These are phyloP conservation scores for Psilocybe cyanescens DNA, from an alignment of 768 basidiomycete genomes.

Conservation along the genomic window DNA sequence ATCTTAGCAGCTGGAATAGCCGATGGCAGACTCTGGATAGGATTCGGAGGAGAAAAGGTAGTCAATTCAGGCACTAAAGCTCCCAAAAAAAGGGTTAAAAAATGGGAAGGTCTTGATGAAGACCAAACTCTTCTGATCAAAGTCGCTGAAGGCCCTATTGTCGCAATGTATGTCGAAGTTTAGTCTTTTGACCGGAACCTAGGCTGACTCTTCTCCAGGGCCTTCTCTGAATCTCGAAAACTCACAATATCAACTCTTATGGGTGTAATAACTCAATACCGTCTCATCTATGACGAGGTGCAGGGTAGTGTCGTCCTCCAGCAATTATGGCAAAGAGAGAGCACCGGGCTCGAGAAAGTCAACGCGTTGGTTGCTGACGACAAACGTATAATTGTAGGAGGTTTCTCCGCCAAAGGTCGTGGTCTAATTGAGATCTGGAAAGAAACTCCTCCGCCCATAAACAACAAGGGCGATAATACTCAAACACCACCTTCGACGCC, in stretches of 20 bases:
- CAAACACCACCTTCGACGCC: not conserved
- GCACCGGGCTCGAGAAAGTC: slow-evolving; percentile 56
- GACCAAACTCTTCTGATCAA: slow-evolving; percentile 49
- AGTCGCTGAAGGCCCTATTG: slow-evolving; percentile 75
- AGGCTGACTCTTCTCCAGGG: slow-evolving; percentile 35
- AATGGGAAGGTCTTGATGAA: slow-evolving; percentile 71
- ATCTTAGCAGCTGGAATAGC: slow-evolving; percentile 74
- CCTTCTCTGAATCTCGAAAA: slow-evolving; percentile 48
- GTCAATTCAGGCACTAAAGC: slow-evolving; percentile 27
- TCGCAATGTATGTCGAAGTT: slow-evolving; percentile 57
- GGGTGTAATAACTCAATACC: slow-evolving; percentile 57
- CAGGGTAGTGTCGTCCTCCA: slow-evolving; percentile 43
- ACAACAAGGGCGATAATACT: not conserved
- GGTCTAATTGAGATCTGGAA: slow-evolving; percentile 72
- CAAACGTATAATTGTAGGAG: slow-evolving; percentile 60
- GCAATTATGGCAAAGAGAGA: slow-evolving; percentile 50
- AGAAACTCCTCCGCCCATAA: slow-evolving; percentile 11
- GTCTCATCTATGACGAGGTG: slow-evolving; percentile 41
- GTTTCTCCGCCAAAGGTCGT: slow-evolving; percentile 57
- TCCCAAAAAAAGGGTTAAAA: slow-evolving; percentile 65
- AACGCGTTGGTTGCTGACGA: slow-evolving; percentile 60
- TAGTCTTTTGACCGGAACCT: not conserved
- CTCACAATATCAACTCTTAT: slow-evolving; percentile 65
- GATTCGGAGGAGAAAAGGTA: slow-evolving; percentile 70
- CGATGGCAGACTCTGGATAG: slow-evolving; percentile 74